Percentiles rank a stretch among this genome's conserved stretches.
Evolutionary conservation across 331 rosid species (phyloP).

Genomic region (Erythrophleum ivorense): DNA sequence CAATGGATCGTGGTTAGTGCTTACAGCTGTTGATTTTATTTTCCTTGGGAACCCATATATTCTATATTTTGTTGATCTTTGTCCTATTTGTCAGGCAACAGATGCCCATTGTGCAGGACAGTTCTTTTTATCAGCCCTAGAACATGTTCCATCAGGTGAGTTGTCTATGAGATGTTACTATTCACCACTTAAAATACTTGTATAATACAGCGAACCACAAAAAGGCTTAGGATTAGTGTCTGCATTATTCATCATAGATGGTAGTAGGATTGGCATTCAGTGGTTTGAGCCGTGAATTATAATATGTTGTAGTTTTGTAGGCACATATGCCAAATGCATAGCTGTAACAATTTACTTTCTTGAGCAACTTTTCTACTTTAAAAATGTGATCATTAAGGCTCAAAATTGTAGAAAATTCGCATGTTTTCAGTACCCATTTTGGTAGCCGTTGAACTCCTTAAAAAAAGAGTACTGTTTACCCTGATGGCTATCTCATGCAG

Average conservation of each 20-base stretch:
- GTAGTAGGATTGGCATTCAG: slow-evolving; percentile 28
- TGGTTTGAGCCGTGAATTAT: slow-evolving; percentile 14
- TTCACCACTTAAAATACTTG: background rate
- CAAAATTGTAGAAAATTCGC: slow-evolving; percentile 19
- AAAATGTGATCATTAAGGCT: slow-evolving; percentile 3
- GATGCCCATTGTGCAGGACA: slow-evolving; percentile 98
- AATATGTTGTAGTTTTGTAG: slow-evolving; percentile 23
- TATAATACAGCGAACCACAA: slow-evolving; percentile 16
- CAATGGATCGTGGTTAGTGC: slow-evolving; percentile 88
- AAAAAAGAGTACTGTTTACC: background rate
- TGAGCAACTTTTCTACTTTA: slow-evolving; percentile 1
- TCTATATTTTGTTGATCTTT: slow-evolving; percentile 40
- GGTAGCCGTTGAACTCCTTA: slow-evolving; percentile 18
- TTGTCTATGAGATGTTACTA: slow-evolving; percentile 31
- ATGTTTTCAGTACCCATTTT: slow-evolving; percentile 16
- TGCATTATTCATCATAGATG: slow-evolving; percentile 27
- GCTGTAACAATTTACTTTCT: slow-evolving; percentile 30
- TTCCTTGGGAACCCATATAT: slow-evolving; percentile 31
- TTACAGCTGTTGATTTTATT: slow-evolving; percentile 36
- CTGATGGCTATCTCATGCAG: slow-evolving; percentile 16
- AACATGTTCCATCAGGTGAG: slow-evolving; percentile 86
- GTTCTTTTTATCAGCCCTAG: slow-evolving; percentile 90
- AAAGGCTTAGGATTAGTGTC: slow-evolving; percentile 19
- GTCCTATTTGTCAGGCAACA: slow-evolving; percentile 78
- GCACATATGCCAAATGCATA: background rate